Conservation (phyloP, 495 filamentous ascomycete genomes). For the Aspergillus funiculosus region DNA sequence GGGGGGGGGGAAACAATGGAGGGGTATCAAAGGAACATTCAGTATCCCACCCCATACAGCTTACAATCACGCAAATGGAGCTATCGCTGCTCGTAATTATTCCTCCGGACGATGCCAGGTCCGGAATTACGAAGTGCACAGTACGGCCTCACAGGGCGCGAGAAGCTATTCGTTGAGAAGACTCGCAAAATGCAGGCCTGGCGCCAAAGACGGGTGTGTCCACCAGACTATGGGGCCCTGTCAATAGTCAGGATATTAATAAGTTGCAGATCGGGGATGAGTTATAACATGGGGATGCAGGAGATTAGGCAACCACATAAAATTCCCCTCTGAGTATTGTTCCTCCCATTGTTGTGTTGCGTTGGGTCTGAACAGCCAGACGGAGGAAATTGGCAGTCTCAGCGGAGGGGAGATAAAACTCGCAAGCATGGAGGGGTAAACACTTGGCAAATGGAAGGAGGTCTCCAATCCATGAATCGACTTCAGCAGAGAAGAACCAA, state of each 20-base stretch:
- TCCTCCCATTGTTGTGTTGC: not conserved
- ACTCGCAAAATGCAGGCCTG: not conserved
- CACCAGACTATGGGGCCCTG: slow-evolving; percentile 8
- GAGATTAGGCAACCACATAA: slow-evolving; percentile 17
- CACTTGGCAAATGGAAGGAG: too few relatives aligned
- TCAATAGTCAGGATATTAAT: slow-evolving; percentile 15
- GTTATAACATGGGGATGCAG: slow-evolving; percentile 4
- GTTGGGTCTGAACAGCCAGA: not conserved
- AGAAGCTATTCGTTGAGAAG: slow-evolving; percentile 3
- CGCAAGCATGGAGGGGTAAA: too few relatives aligned
- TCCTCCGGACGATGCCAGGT: not conserved
- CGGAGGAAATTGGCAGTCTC: too few relatives aligned
- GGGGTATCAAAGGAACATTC: too few relatives aligned
- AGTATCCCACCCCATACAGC: too few relatives aligned
- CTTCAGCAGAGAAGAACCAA: too few relatives aligned
- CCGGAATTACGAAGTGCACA: not conserved
- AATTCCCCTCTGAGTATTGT: slow-evolving; percentile 1
- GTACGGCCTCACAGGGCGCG: slow-evolving; percentile 1
- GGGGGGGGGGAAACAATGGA: too few relatives aligned
- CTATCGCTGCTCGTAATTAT: not conserved
- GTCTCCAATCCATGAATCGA: too few relatives aligned
- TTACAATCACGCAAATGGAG: not conserved
- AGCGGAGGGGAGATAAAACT: too few relatives aligned
- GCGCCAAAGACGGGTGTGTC: slow-evolving; percentile 11
- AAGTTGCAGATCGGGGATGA: slow-evolving; percentile 13